Evolutionary conservation across 2,329 filamentous ascomycete species (phyloP), one percentile per base, ranked within the genome.

Genomic region (Thelonectria discophora): DNA sequence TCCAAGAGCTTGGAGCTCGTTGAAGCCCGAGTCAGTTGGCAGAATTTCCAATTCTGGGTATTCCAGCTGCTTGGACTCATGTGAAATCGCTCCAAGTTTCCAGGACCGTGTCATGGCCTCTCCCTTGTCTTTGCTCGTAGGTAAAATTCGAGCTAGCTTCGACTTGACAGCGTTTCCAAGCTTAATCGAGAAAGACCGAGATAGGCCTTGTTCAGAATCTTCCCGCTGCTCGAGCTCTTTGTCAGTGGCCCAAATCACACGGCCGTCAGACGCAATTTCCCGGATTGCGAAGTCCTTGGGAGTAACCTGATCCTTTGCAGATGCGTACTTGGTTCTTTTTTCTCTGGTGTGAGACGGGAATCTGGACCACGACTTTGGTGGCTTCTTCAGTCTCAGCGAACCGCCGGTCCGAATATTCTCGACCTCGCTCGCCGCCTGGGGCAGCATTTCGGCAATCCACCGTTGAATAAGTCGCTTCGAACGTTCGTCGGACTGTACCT

Each of bases 311-410:
- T 78, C 75, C 21, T 55, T 60, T 13, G 46, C 32, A 10, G 61
- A 55, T 15, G 71, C 72, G 34, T 62, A 49, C 34, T 61, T 70
- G 21, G 69, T 74, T 39, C 74, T 71, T 53, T 73, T 69, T 27
- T 68, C 67, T 30, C 73, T 69, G 4, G 67, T 73, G 32, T 74
- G 67, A 3, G 77, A 76, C 17, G 74, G 70, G 54, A 72, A 78
- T 27, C 58, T 76, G 10, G 77, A 66, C 77, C 78, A 79, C 8
- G 76, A 72, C 13, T 63, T 65, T 5, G 75, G 74, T 27, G 72
- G 72, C 5, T 57, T 68, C 39, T 37, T 43, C 32, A 60, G 52
- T 30, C 48, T 64, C 17, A 37, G 42, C 39, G 40, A 62, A 17
- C 11, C 45, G 39, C 32, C 45, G 45, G 42, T 56, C 11, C 20